Base-by-base conservation (phyloP, 2,329 filamentous ascomycete genomes). In the Amauroascus verrucosus region DNA sequence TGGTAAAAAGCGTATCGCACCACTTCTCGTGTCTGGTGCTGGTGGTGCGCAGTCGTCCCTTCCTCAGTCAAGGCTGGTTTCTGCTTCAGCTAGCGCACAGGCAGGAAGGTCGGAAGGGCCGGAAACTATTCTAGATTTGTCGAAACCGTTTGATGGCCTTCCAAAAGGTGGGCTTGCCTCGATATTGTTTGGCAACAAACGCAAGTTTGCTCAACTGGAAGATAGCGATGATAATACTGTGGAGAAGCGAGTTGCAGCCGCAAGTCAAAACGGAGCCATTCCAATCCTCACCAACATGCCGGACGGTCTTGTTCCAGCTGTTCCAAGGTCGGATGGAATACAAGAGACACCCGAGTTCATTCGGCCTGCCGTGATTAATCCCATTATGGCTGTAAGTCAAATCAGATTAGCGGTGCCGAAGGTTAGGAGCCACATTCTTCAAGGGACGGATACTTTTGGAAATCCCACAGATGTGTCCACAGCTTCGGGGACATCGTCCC, bases 1-100 rank as follows among this genome's bases (percentile, higher is more conserved):
- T 60, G 93, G 93, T 28, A 97, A 93, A 72, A 98, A 98, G 72
- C 81, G 93, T 52, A 91, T 98, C 53, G 87, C 89, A 3, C 93
- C 93, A 1, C 76, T 98, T 58, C 77, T 98, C 11, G 88, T 98
- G 6, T 95, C 91, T 0, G 89, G 88, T 0, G 91, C 90, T 7
- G 88, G 87, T 1, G 86, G 85, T 1, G 88, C 87, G 9, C 84
- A 90, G 63, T 94, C 90, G 0, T 95, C 90, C 14, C 73, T 96
- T 11, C 91, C 91, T 1, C 88, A 95, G 64, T 86, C 89, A 20
- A 87, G 94, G 63, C 75, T 97, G 5, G 85, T 96, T 58, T 88
- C 88, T 33, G 82, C 88, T 11, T 82, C 82, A 8, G 79, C 81
- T 8, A 78, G 77, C 13, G 86, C 80, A 51, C 73, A 75, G 58